A percentile compares a stretch with the other conserved stretches of the same genome.
These are phyloP conservation scores for Lantana camara DNA, from an alignment of 257 asterid genomes.

Conservation along the genomic window DNA sequence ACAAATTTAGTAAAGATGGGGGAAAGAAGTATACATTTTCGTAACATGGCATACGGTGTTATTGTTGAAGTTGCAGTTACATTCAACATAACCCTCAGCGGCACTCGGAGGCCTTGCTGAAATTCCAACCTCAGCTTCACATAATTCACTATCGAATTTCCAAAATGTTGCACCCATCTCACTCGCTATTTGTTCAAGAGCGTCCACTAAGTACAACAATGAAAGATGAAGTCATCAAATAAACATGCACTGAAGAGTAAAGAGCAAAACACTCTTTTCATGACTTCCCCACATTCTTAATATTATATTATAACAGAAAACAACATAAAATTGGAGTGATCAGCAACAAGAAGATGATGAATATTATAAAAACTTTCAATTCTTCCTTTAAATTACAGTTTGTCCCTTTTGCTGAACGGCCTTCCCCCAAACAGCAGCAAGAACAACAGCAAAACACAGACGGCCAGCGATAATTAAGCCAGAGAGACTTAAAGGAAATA, in stretches of 20 bases:
- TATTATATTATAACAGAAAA: neutral
- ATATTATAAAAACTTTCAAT: neutral
- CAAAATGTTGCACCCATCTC: constrained; percentile 81
- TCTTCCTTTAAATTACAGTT: neutral
- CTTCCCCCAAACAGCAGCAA: neutral
- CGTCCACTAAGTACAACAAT: constrained; percentile 51
- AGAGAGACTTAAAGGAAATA: neutral
- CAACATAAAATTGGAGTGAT: neutral
- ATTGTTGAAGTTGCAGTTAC: constrained; percentile 50
- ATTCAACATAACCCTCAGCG: constrained; percentile 55
- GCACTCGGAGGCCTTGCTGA: constrained; percentile 43
- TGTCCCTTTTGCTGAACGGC: too few species aligned
- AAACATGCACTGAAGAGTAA: neutral
- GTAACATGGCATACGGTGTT: constrained; percentile 57
- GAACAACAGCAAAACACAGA: neutral
- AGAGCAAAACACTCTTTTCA: neutral
- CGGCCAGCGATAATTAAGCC: neutral
- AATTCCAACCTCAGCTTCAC: constrained; percentile 55
- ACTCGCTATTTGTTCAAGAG: constrained; percentile 61
- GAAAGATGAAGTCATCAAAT: neutral
- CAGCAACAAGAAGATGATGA: neutral
- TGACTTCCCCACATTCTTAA: neutral
- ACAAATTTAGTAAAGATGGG: neutral
- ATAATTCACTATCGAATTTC: constrained; percentile 63
- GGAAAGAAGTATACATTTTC: constrained; percentile 45